Evolutionary conservation across 495 filamentous ascomycete genomes (phyloP), one percentile per base, ranked within the genome.

Genomic region (Beverwykella pulmonaria): DNA sequence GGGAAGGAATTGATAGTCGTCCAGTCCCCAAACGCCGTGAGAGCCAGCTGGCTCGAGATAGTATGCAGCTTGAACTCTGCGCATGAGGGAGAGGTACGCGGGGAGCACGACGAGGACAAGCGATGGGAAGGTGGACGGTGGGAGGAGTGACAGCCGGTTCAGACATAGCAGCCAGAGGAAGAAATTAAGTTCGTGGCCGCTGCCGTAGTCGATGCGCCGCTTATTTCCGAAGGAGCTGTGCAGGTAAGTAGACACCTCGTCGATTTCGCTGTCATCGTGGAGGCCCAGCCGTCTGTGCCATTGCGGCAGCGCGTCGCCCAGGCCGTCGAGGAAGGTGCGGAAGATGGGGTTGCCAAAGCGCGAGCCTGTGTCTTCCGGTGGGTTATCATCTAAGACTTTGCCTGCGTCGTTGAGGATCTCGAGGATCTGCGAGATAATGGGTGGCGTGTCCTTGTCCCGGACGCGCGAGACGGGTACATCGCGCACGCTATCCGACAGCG

Each of bases 1-100:
- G 0, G 95, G 95, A 14, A 97, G 80, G 79, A 98, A 99, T 68
- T 96, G 93, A 82, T 98, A 96, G 75, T 99, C 94, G 72, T 99
- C 94, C 20, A 99, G 82, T 4, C 94, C 94, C 94, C 94, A 98
- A 29, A 98, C 94, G 17, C 93, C 93, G 50, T 79, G 77, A 1
- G 72, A 73, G 54, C 76, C 93, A 0, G 94, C 94, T 6, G 94
- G 94, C 71, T 98, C 94, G 49, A 98, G 87, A 53, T 94, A 97
- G 78, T 98, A 98, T 23, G 89, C 90, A 53, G 84, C 87, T 73
- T 98, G 96, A 4, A 98, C 81, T 9, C 80, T 78, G 27, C 92
- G 90, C 81, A 96, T 89, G 46, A 97, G 82, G 20, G 81, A 77
- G 1, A 98, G 83, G 70, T 98, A 98, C 47, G 86, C 85, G 17